Conservation (phyloP, 192 early-diverging fungal genomes). For the Coemansia sp. region DNA sequence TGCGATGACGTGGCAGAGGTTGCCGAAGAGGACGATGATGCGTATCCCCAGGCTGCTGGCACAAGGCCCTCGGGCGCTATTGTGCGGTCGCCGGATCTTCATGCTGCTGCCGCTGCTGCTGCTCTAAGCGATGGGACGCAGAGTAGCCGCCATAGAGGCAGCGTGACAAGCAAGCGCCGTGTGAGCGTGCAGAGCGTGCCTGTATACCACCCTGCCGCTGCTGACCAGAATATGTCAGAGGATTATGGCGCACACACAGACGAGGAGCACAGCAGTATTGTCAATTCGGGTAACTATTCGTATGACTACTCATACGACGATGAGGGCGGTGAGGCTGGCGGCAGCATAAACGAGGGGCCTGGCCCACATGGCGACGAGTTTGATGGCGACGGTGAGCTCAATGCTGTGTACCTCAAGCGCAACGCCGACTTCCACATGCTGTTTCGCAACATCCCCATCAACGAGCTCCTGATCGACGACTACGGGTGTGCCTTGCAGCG, state of each 20-base stretch:
- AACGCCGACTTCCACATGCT: slow-evolving; percentile 56
- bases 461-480: slow-evolving; percentile 59
- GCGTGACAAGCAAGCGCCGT: slow-evolving; percentile 4
- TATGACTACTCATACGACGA: slow-evolving; percentile 27
- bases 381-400: slow-evolving; percentile 41
- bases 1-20: slow-evolving; percentile 38
- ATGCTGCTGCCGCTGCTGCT: no score
- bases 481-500: slow-evolving; percentile 84
- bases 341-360: neutral
- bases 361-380: slow-evolving; percentile 8
- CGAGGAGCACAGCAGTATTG: slow-evolving; percentile 1
- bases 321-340: neutral
- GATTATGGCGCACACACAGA: neutral
- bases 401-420: slow-evolving; percentile 54
- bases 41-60: neutral
- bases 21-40: slow-evolving; percentile 15
- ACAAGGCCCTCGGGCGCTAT: slow-evolving; percentile 27
- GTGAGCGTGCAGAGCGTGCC: slow-evolving; percentile 49
- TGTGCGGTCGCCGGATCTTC: slow-evolving; percentile 10
- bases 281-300: slow-evolving; percentile 5
- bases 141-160: neutral
- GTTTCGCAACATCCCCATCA: slow-evolving; percentile 54
- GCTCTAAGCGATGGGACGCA: neutral
- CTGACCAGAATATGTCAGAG: neutral
- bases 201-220: neutral